A percentile compares a stretch with the other conserved stretches of the same genome.
Conservation (phyloP, 352 stramenopile species). For the Phytophthora chlamydospora region DNA sequence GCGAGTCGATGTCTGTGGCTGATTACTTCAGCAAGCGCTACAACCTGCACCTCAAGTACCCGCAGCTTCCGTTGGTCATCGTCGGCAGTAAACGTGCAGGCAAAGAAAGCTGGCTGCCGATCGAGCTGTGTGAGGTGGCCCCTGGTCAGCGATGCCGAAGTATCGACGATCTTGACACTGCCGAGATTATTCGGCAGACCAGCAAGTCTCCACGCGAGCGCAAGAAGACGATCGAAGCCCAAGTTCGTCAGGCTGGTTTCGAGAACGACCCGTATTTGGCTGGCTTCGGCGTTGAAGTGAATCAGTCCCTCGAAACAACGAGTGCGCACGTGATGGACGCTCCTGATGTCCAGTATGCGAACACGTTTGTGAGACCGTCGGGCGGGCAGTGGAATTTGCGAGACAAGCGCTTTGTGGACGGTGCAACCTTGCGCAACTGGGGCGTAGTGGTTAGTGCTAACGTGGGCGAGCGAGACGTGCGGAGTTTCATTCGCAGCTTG, state of each 20-base stretch:
- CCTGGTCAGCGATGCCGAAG: slow-evolving; percentile 72
- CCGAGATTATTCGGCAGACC: slow-evolving; percentile 84
- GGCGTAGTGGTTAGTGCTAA: slow-evolving; percentile 58
- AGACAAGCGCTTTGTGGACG: slow-evolving; percentile 71
- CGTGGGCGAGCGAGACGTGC: slow-evolving; percentile 39
- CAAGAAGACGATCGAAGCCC: slow-evolving; percentile 57
- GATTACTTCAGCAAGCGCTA: slow-evolving; percentile 1
- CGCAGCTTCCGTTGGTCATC: slow-evolving; percentile 38
- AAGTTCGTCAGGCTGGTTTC: slow-evolving; percentile 68
- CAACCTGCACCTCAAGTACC: not conserved
- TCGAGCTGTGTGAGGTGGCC: slow-evolving; percentile 83
- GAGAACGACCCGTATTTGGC: slow-evolving; percentile 70
- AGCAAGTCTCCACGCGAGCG: slow-evolving; percentile 46
- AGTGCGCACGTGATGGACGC: slow-evolving; percentile 58
- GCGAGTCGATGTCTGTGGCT: not conserved
- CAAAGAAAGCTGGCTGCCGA: slow-evolving; percentile 71
- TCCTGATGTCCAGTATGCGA: slow-evolving; percentile 67
- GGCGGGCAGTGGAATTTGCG: slow-evolving; percentile 80
- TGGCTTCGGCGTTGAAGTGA: slow-evolving; percentile 69
- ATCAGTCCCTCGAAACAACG: slow-evolving; percentile 54
- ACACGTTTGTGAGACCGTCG: slow-evolving; percentile 62
- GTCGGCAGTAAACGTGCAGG: slow-evolving; percentile 57
- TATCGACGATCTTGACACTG: slow-evolving; percentile 81
- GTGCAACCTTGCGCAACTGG: slow-evolving; percentile 57
- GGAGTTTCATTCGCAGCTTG: slow-evolving; percentile 53